Evolutionary conservation across 2,329 filamentous ascomycete genomes (phyloP), one percentile per base, ranked within the genome.

Genomic region (Cercospora nicotianae): DNA sequence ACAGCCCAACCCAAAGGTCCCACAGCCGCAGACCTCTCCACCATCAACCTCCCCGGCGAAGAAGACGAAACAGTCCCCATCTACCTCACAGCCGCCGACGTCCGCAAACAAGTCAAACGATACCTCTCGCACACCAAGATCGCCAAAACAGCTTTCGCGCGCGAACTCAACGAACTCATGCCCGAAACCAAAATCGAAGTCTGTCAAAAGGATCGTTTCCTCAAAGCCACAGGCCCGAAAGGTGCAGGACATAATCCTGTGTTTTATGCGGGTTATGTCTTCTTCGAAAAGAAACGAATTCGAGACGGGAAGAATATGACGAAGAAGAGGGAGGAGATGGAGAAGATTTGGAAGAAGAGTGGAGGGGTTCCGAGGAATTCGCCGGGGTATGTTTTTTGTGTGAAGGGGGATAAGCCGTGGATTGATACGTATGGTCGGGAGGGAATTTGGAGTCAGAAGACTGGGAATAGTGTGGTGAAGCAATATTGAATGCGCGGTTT

Each of bases 211-310:
- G 79, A 79, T 53, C 77, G 79, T 48, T 88, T 88, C 71, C 79
- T 86, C 61, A 74, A 74, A 9, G 84, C 84, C 71, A 84, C 82
- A 66, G 86, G 85, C 0, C 66, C 80, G 0, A 77, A 75, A 6
- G 79, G 79, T 3, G 86, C 86, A 13, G 66, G 53, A 8, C 68
- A 68, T 6, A 84, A 84, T 65, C 83, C 80, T 2, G 83, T 78
- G 66, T 89, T 83, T 72, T 88, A 89, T 70, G 82, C 81, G 3
- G 81, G 79, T 0, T 89, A 88, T 72, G 81, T 87, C 20, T 87
- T 83, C 75, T 89, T 89, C 72, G 86, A 89, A 78, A 89, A 88
- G 79, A 69, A 84, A 71, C 78, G 86, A 16, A 76, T 88, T 64
- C 81, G 81, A 72, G 79, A 85, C 63, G 77, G 79, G 0, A 87